These are phyloP conservation scores for Picea abies DNA, from an alignment of 83 land plant genomes.

Conservation along the genomic window DNA sequence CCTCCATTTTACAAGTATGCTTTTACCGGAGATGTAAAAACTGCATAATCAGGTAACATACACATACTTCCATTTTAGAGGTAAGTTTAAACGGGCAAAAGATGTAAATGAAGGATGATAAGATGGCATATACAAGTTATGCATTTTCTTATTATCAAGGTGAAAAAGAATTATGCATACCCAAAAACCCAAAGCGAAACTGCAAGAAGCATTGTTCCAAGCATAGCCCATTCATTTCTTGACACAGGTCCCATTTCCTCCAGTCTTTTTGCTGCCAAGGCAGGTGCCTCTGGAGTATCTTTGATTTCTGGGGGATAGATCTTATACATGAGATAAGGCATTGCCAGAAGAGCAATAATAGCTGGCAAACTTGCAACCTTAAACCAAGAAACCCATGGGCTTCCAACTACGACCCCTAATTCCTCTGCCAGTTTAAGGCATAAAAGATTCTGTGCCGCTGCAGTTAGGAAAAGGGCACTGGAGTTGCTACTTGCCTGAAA, in stretches of 20 bases:
- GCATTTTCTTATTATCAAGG: not conserved
- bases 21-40: not conserved
- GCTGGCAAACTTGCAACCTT: conserved; percentile 96
- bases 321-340: conserved; percentile 82
- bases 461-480: conserved; percentile 96
- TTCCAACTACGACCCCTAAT: conserved; percentile 82
- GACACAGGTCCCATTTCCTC: conserved; percentile 89
- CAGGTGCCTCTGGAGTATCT: conserved; percentile 98
- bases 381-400: conserved; percentile 97
- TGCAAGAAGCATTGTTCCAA: conserved; percentile 94
- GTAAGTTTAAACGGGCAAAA: not conserved
- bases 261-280: conserved; percentile 78
- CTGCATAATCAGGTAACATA: too few species aligned
- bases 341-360: conserved; percentile 63
- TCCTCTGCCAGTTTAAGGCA: conserved; percentile 96
- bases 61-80: not conserved
- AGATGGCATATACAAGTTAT: not conserved
- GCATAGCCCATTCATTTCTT: conserved; percentile 66
- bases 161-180: conserved; percentile 39
- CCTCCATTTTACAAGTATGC: not conserved
- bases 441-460: conserved; percentile 95
- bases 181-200: conserved; percentile 98
- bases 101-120: not conserved
- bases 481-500: conserved; percentile 90
- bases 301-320: conserved; percentile 92